phyloP scores from a whole-genome alignment of 192 early-diverging fungal genomes.

The Entomortierella parvispora region DNA sequence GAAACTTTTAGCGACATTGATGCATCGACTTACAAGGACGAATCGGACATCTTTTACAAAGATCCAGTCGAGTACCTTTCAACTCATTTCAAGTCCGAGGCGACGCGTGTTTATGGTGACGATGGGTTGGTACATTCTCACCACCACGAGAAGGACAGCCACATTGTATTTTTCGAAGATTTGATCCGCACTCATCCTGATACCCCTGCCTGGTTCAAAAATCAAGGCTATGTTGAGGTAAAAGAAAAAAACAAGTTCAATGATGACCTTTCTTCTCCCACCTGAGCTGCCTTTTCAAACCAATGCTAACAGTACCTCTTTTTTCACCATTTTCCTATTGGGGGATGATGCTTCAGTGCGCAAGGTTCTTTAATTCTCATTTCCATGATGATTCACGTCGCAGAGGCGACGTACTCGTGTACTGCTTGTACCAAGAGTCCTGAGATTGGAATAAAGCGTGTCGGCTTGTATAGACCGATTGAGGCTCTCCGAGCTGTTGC shows the following conservation, averaged over 20 bases:
- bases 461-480: too few relatives aligned
- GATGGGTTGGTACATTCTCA: neutral
- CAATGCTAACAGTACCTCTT: neutral
- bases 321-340: neutral
- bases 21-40: conserved; percentile 63
- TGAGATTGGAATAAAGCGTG: too few relatives aligned
- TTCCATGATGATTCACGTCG: conserved; percentile 84
- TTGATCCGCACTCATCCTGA: conserved; percentile 50
- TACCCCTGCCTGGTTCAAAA: conserved; percentile 49
- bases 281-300: neutral
- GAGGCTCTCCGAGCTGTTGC: too few relatives aligned
- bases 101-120: conserved; percentile 52
- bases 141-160: conserved; percentile 36
- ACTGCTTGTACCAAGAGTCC: conserved; percentile 57
- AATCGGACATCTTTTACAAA: conserved; percentile 84
- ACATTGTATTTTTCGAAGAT: conserved; percentile 84
- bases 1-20: conserved; percentile 30
- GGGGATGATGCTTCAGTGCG: conserved; percentile 60
- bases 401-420: conserved; percentile 85
- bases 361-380: conserved; percentile 93
- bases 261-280: neutral
- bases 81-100: too few relatives aligned
- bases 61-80: conserved; percentile 54
- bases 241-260: too few relatives aligned
- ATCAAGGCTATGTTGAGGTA: conserved; percentile 68